These are phyloP conservation scores for Austroboletus olivaceoglutinosus DNA, from an alignment of 1,284 basidiomycete genomes.

Conservation along the genomic window DNA sequence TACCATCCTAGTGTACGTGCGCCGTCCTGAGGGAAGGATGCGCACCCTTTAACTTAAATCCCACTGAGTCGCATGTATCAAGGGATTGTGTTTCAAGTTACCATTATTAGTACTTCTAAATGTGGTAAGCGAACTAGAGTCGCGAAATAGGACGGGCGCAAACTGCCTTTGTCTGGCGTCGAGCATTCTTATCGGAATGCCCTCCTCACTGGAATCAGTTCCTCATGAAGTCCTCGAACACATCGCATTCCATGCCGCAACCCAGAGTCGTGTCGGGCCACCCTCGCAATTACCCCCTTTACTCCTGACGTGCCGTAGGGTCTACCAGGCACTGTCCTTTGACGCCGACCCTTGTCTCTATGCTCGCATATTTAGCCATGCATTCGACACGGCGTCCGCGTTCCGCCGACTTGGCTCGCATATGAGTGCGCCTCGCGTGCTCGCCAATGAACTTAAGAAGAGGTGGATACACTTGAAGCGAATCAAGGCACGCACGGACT, in stretches of 20 bases:
- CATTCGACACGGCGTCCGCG: constrained; percentile 65
- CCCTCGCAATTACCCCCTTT: constrained; percentile 51
- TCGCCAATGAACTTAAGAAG: constrained; percentile 57
- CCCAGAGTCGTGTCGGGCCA: constrained; percentile 52
- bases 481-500: constrained; percentile 45
- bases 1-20: constrained; percentile 1
- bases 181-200: constrained; percentile 12
- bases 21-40: background rate
- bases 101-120: constrained; percentile 5
- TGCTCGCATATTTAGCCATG: constrained; percentile 60
- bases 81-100: constrained; percentile 2
- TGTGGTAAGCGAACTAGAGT: constrained; percentile 6
- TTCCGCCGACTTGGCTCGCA: constrained; percentile 51
- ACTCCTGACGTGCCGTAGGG: constrained; percentile 50
- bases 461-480: constrained; percentile 54
- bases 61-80: constrained; percentile 6
- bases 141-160: background rate
- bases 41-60: background rate
- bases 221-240: constrained; percentile 72
- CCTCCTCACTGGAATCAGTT: constrained; percentile 32
- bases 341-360: constrained; percentile 62
- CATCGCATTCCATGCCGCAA: constrained; percentile 58
- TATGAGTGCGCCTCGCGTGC: constrained; percentile 39
- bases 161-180: background rate
- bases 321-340: constrained; percentile 50